A percentile compares a stretch with the other conserved stretches of the same genome.
These are phyloP conservation scores for Marasmius tenuissimus DNA, from an alignment of 1,284 basidiomycete species.

Conservation along the genomic window DNA sequence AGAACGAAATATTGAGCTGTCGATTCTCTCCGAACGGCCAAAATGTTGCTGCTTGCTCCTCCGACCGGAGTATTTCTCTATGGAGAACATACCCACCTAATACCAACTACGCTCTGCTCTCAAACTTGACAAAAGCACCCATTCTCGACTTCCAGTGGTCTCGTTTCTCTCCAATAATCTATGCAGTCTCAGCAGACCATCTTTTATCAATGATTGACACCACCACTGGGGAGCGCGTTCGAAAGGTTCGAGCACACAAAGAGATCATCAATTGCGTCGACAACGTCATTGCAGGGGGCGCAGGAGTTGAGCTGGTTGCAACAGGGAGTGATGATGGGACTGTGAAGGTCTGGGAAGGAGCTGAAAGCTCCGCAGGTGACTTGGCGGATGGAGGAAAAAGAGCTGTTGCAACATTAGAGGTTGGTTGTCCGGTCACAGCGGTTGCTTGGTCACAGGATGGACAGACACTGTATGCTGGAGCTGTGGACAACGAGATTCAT, in stretches of 20 bases:
- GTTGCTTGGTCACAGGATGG: slow-evolving; percentile 36
- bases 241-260: slow-evolving; percentile 76
- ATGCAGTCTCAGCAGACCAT: slow-evolving; percentile 86
- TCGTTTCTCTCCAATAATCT: slow-evolving; percentile 64
- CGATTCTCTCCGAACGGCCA: slow-evolving; percentile 81
- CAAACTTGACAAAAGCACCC: slow-evolving; percentile 75
- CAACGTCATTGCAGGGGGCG: slow-evolving; percentile 76
- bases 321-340: slow-evolving; percentile 89
- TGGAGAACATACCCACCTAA: slow-evolving; percentile 84
- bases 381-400: slow-evolving; percentile 63
- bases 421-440: slow-evolving; percentile 88
- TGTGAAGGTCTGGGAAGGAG: slow-evolving; percentile 86
- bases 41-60: slow-evolving; percentile 82
- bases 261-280: slow-evolving; percentile 90
- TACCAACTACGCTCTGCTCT: slow-evolving; percentile 77
- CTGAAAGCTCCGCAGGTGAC: slow-evolving; percentile 33
- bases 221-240: slow-evolving; percentile 72
- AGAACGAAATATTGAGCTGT: slow-evolving; percentile 80
- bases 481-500: slow-evolving; percentile 92
- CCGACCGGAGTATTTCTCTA: slow-evolving; percentile 75
- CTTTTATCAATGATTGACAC: slow-evolving; percentile 74
- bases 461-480: slow-evolving; percentile 70
- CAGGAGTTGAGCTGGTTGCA: slow-evolving; percentile 59
- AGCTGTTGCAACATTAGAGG: slow-evolving; percentile 76
- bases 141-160: slow-evolving; percentile 84